Conservation (phyloP, 2,329 filamentous ascomycete species). For the Xylariales sp. region DNA sequence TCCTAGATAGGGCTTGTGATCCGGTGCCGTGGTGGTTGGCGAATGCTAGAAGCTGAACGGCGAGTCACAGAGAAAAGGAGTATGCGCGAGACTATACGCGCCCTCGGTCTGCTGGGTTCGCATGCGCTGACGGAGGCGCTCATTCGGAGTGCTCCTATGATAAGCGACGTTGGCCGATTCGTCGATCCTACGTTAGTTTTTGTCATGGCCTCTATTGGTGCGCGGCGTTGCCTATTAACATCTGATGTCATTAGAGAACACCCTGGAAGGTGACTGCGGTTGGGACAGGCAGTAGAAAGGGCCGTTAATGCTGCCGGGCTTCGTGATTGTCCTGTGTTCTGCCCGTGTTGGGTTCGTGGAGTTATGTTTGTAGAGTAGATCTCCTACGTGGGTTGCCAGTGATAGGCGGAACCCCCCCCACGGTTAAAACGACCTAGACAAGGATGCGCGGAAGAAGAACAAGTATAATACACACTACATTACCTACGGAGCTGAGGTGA, state of each 20-base stretch:
- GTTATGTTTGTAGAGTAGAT: background rate
- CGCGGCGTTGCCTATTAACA: background rate
- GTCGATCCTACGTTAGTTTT: background rate
- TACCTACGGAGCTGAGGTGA: too few relatives aligned
- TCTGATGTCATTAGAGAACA: slow-evolving; percentile 13
- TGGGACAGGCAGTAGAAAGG: background rate
- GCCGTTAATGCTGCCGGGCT: background rate
- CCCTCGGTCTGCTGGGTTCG: slow-evolving; percentile 1
- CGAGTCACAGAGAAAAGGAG: background rate
- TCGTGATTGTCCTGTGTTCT: too few relatives aligned
- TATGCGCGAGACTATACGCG: background rate
- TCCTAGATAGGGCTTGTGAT: slow-evolving; percentile 5
- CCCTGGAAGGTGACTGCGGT: background rate
- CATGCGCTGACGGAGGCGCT: slow-evolving; percentile 1
- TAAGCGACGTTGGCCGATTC: slow-evolving; percentile 24
- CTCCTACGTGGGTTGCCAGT: background rate
- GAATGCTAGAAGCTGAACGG: background rate
- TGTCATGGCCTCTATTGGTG: slow-evolving; percentile 2
- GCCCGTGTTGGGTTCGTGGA: too few relatives aligned
- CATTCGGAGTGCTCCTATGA: slow-evolving; percentile 9
- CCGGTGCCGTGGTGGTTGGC: background rate
- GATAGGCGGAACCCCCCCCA: slow-evolving; percentile 3
- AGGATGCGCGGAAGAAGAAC: background rate
- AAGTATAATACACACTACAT: too few relatives aligned
- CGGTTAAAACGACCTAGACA: slow-evolving; percentile 1